Base-by-base conservation (phyloP, 345 rosid species). In the Heritiera littoralis region DNA sequence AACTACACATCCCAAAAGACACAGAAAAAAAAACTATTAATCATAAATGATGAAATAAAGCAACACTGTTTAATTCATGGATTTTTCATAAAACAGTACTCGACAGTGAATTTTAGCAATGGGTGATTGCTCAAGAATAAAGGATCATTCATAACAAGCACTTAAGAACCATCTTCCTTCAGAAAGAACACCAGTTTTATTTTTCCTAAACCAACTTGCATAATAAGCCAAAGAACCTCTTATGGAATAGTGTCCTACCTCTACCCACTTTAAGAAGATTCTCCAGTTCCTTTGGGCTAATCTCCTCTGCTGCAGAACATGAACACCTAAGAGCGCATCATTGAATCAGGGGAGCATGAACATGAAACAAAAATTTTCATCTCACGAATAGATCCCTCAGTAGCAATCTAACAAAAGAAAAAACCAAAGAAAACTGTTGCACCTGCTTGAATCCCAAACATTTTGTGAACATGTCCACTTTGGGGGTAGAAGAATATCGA, bases 381-480 rank as follows among this genome's bases (percentile, higher is more conserved):
- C 68, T 15, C 58, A 23, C 1, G 1, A 40, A 66, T 13, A 38
- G 46, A 49, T 72, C 63, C 52, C 10, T 13, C 74, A 64, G 28
- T 66, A 51, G 46, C 55, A 71, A 17, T 58, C 49, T 51, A 17
- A 20, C 14, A 46, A 55, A 18, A 9, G 56, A 59, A 59, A 54
- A 40, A 35, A 35, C 2, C 38, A 35, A 35, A 35, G 38, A 35
- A 35, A 35, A 35, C 38, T n/a, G 65, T 35, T 43, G 49, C 81
- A 93, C 97, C 94, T 92, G 85, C 70, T 85, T 55, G 78, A 79
- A 79, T 94, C 97, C 97, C 95, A 91, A 67, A 80, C 85, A 86
- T 94, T 94, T 66, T 90, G 94, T 23, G 72, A 75, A 82, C 97
- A 94, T 40, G 88, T 84, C 98, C 98, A 94, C 78, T 81, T 93